A percentile compares a stretch with the other conserved stretches of the same genome.
phyloP scores from a whole-genome alignment of 2,329 filamentous ascomycete species.

The Xylariales sp. region DNA sequence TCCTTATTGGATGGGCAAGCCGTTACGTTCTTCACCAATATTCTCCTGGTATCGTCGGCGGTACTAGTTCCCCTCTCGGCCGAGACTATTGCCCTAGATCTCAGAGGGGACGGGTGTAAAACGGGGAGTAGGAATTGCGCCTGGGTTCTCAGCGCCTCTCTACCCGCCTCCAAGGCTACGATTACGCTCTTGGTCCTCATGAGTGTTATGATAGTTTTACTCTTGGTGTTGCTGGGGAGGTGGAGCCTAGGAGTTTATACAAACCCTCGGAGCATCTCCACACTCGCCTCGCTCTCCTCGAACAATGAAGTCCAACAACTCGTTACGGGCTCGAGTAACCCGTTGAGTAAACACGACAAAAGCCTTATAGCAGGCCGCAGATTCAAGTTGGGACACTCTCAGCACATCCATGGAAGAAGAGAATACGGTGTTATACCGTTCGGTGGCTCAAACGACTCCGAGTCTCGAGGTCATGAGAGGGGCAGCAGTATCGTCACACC shows the following conservation, averaged over 20 bases:
- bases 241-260: constrained; percentile 50
- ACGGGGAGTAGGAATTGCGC: constrained; percentile 44
- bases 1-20: constrained; percentile 41
- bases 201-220: constrained; percentile 36
- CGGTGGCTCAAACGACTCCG: not conserved
- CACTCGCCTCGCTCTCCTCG: constrained; percentile 40
- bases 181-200: constrained; percentile 47
- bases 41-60: constrained; percentile 45
- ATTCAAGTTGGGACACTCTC: constrained; percentile 10
- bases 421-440: not conserved
- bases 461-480: not conserved
- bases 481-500: not conserved
- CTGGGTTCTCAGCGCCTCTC: constrained; percentile 47
- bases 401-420: not conserved
- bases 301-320: constrained; percentile 40
- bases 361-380: not conserved
- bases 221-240: constrained; percentile 42
- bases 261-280: constrained; percentile 52
- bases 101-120: constrained; percentile 42
- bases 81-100: constrained; percentile 47
- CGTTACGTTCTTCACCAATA: constrained; percentile 44
- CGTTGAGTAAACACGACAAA: not conserved
- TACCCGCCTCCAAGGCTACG: constrained; percentile 41
- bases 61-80: constrained; percentile 48
- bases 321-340: not conserved